A percentile compares a stretch with the other conserved stretches of the same genome.
phyloP scores from a whole-genome alignment of 495 filamentous ascomycete species.

The Penicillium ochrochloron region DNA sequence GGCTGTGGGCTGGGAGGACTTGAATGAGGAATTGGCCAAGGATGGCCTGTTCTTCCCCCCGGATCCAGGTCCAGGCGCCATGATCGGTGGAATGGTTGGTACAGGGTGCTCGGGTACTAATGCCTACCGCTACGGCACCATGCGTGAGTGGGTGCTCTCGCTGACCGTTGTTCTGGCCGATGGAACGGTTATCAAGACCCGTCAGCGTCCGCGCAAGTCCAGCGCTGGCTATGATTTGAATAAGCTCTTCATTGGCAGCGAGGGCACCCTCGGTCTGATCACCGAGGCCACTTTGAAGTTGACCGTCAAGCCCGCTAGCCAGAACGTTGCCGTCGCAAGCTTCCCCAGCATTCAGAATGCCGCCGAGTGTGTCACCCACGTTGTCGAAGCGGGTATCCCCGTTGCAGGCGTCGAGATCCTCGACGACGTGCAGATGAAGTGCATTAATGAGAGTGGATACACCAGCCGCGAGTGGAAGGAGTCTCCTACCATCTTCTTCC shows the following conservation, averaged over 20 bases:
- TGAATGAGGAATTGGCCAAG: constrained; percentile 62
- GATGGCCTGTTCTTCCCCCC: constrained; percentile 68
- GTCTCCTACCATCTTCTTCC: constrained; percentile 68
- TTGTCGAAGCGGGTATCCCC: constrained; percentile 65
- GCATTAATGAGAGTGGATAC: constrained; percentile 62
- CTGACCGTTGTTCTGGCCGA: constrained; percentile 69
- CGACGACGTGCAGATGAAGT: constrained; percentile 69
- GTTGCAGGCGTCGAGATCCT: constrained; percentile 68
- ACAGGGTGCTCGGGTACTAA: constrained; percentile 71
- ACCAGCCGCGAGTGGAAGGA: constrained; percentile 63
- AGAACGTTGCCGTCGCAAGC: constrained; percentile 65
- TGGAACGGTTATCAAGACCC: constrained; percentile 67
- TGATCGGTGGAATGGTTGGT: constrained; percentile 72
- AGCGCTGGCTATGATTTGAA: constrained; percentile 70
- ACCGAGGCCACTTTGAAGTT: constrained; percentile 68
- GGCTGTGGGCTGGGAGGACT: constrained; percentile 64
- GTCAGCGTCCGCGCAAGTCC: constrained; percentile 67
- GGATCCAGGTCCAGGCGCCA: constrained; percentile 68
- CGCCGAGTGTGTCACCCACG: constrained; percentile 61
- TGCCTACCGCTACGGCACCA: constrained; percentile 70
- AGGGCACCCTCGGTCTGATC: constrained; percentile 68
- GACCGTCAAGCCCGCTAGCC: constrained; percentile 63
- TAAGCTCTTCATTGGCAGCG: constrained; percentile 64
- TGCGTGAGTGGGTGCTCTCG: constrained; percentile 70
- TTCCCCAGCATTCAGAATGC: constrained; percentile 61